Evolutionary conservation across 805 yeast species (phyloP).

Genomic region (Hanseniaspora osmophila): DNA sequence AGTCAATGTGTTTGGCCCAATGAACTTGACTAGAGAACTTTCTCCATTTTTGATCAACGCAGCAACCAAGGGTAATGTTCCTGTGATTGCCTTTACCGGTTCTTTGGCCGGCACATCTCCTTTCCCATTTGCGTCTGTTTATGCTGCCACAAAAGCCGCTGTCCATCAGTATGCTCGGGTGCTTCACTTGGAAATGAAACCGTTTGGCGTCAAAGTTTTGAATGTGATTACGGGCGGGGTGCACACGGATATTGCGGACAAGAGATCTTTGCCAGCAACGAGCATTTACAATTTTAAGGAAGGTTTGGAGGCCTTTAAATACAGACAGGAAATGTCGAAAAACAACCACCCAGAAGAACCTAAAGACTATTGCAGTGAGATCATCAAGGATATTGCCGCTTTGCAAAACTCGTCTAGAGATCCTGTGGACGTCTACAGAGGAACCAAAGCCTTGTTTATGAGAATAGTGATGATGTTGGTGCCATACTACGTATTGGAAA

Average conservation of each 20-base stretch:
- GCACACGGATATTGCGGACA: slow-evolving; percentile 54
- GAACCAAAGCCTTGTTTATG: slow-evolving; percentile 30
- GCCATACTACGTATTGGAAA: slow-evolving; percentile 37
- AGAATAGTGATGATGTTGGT: slow-evolving; percentile 23
- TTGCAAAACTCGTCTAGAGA: slow-evolving; percentile 14
- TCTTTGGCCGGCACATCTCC: slow-evolving; percentile 52
- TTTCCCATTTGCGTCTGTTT: slow-evolving; percentile 57
- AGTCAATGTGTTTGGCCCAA: slow-evolving; percentile 60
- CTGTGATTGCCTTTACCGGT: slow-evolving; percentile 52
- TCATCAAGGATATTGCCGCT: slow-evolving; percentile 15
- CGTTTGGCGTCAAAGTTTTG: slow-evolving; percentile 57
- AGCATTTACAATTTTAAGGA: slow-evolving; percentile 42
- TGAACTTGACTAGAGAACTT: slow-evolving; percentile 48
- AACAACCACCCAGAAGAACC: slow-evolving; percentile 46
- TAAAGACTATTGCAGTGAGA: slow-evolving; percentile 40
- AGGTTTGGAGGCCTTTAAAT: slow-evolving; percentile 33
- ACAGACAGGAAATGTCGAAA: slow-evolving; percentile 45
- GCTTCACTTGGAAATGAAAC: slow-evolving; percentile 52
- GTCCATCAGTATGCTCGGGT: slow-evolving; percentile 56
- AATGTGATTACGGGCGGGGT: slow-evolving; percentile 70
- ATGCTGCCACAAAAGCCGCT: slow-evolving; percentile 61
- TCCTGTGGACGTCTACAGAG: slow-evolving; percentile 43
- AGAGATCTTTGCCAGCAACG: slow-evolving; percentile 38
- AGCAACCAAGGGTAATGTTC: slow-evolving; percentile 31
- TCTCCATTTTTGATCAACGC: slow-evolving; percentile 42